Evolutionary conservation across 805 yeast species (phyloP).

Genomic region (Candida gorgasii): DNA sequence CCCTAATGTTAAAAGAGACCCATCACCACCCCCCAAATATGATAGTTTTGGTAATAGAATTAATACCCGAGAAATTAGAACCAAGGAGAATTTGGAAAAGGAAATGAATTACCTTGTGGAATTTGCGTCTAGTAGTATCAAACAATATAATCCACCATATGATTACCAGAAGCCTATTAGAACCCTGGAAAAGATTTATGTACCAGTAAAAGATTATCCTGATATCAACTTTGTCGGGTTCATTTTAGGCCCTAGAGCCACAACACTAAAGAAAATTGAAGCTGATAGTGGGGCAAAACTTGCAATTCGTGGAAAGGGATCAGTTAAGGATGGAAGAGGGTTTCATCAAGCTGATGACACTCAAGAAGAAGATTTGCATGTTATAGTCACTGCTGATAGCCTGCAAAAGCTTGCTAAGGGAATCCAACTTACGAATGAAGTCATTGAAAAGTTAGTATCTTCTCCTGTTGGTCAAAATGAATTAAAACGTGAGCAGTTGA

Average conservation of each 20-base stretch:
- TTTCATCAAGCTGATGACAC: conserved; percentile 41
- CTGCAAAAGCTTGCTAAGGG: conserved; percentile 78
- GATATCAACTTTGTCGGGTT: conserved; percentile 91
- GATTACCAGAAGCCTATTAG: conserved; percentile 71
- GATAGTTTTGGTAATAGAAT: conserved; percentile 80
- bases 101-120: conserved; percentile 84
- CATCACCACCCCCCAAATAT: conserved; percentile 92
- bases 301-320: conserved; percentile 93
- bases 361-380: conserved; percentile 75
- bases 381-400: conserved; percentile 79
- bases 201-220: conserved; percentile 86
- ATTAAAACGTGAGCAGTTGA: conserved; percentile 82
- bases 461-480: conserved; percentile 95
- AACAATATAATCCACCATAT: conserved; percentile 76
- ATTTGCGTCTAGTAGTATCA: conserved; percentile 67
- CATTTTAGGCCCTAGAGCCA: conserved; percentile 93
- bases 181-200: conserved; percentile 76
- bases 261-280: conserved; percentile 78
- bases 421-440: conserved; percentile 66
- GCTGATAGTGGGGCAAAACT: conserved; percentile 85
- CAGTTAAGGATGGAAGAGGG: conserved; percentile 85
- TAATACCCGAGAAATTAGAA: conserved; percentile 78
- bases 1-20: conserved; percentile 49
- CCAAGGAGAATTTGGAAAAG: conserved; percentile 60
- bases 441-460: conserved; percentile 78